These are phyloP conservation scores for Ramularia collo-cygni DNA, from an alignment of 2,329 filamentous ascomycete genomes.

Conservation along the genomic window DNA sequence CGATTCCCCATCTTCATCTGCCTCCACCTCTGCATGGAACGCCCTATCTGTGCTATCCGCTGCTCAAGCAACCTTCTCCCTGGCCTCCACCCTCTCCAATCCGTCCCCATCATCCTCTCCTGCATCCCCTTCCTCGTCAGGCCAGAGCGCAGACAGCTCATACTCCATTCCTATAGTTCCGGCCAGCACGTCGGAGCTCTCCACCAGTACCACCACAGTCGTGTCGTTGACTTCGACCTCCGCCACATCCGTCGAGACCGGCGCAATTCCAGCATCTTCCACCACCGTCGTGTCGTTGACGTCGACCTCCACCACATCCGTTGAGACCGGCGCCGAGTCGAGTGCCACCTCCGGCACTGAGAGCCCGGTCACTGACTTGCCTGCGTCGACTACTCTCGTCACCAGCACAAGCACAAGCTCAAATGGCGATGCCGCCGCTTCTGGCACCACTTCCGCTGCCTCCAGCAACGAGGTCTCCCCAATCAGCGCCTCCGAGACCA, in stretches of 20 bases:
- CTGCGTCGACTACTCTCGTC: conserved; percentile 11
- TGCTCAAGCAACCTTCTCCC: conserved; percentile 9
- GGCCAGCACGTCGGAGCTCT: conserved; percentile 3
- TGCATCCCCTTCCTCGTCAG: conserved; percentile 2
- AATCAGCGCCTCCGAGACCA: conserved; percentile 3
- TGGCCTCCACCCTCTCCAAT: conserved; percentile 5
- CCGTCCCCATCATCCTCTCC: conserved; percentile 8
- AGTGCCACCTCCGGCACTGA: neutral
- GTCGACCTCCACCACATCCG: neutral
- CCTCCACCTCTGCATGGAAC: conserved; percentile 6
- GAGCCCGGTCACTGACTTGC: conserved; percentile 7
- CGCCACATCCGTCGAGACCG: neutral
- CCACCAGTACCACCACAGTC: conserved; percentile 3
- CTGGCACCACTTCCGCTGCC: conserved; percentile 11
- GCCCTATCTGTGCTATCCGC: conserved; percentile 15
- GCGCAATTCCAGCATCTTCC: neutral
- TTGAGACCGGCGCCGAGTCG: neutral
- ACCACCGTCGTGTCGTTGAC: conserved; percentile 3
- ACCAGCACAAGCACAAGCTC: conserved; percentile 17
- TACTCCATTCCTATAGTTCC: conserved; percentile 13
- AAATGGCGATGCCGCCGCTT: too few relatives aligned
- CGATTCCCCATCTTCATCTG: too few relatives aligned
- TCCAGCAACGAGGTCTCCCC: conserved; percentile 13
- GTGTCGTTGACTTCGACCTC: neutral
- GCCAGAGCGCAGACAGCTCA: conserved; percentile 15